Evolutionary conservation across 1,284 basidiomycete species (phyloP).

Genomic region (Taiwanofungus camphoratus): DNA sequence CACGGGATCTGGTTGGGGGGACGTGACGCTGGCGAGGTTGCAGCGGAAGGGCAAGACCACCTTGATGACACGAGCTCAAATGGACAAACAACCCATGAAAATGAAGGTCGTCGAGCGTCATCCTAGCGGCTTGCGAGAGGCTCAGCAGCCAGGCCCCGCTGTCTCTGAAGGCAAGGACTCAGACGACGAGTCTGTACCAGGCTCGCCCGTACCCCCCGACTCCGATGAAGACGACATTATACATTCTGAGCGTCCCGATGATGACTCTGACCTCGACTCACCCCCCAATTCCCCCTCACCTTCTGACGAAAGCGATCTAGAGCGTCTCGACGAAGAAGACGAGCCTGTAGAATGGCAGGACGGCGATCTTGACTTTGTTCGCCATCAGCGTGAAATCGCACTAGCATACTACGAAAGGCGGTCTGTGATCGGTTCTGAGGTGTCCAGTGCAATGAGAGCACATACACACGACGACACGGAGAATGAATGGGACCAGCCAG

Average conservation of each 20-base stretch:
- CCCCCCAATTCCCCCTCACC: constrained; percentile 10
- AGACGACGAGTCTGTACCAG: constrained; percentile 42
- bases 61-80: constrained; percentile 32
- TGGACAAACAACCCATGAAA: constrained; percentile 52
- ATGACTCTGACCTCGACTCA: constrained; percentile 14
- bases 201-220: constrained; percentile 30
- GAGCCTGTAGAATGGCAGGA: constrained; percentile 38
- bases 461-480: constrained; percentile 37
- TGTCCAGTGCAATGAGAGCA: constrained; percentile 43
- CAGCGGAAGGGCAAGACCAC: constrained; percentile 34
- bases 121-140: constrained; percentile 27
- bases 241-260: constrained; percentile 20
- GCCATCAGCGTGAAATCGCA: constrained; percentile 69
- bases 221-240: constrained; percentile 44
- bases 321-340: constrained; percentile 20
- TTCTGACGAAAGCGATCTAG: constrained; percentile 26
- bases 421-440: constrained; percentile 45
- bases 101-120: constrained; percentile 61
- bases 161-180: constrained; percentile 31
- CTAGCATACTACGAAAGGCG: constrained; percentile 64
- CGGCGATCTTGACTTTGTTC: constrained; percentile 52
- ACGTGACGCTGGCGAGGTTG: constrained; percentile 46
- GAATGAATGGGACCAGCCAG: constrained; percentile 39
- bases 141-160: constrained; percentile 18
- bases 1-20: constrained; percentile 41